These are phyloP conservation scores for Exophiala sp. DNA, from an alignment of 2,329 filamentous ascomycete genomes.

Conservation along the genomic window DNA sequence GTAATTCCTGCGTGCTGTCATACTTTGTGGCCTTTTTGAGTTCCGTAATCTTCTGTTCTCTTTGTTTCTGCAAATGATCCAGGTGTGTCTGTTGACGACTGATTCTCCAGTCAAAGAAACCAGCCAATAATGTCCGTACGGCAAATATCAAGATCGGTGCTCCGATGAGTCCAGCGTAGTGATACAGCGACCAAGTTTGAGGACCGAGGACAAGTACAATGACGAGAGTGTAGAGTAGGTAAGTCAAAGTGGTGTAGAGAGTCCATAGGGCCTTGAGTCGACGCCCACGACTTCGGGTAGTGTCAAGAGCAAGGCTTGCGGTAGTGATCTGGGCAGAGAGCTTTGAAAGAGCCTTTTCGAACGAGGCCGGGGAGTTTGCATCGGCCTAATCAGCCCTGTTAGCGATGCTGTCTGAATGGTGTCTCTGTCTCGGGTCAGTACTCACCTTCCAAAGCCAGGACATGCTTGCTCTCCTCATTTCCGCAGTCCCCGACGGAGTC, in stretches of 20 bases:
- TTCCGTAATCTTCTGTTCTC: conserved; percentile 82
- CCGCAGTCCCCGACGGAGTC: background rate
- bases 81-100: conserved; percentile 62
- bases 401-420: background rate
- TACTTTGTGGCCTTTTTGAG: conserved; percentile 94
- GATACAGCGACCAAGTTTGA: conserved; percentile 65
- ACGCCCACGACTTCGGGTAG: conserved; percentile 63
- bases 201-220: conserved; percentile 79
- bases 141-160: conserved; percentile 78
- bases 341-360: conserved; percentile 81
- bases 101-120: conserved; percentile 77
- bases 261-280: conserved; percentile 81
- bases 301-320: conserved; percentile 67
- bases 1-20: conserved; percentile 83
- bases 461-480: conserved; percentile 25
- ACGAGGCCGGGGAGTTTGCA: conserved; percentile 77
- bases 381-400: conserved; percentile 47
- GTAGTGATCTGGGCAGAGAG: conserved; percentile 77
- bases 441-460: conserved; percentile 26
- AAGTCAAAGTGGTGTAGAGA: conserved; percentile 83
- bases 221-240: conserved; percentile 78
- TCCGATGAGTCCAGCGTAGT: conserved; percentile 72
- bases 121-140: conserved; percentile 59
- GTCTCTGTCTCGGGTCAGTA: background rate
- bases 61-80: conserved; percentile 69